Percentiles rank a stretch among this genome's conserved stretches.
Evolutionary conservation across 23 red algal genomes (phyloP).

Genomic region (Gracilaria vermiculophylla): DNA sequence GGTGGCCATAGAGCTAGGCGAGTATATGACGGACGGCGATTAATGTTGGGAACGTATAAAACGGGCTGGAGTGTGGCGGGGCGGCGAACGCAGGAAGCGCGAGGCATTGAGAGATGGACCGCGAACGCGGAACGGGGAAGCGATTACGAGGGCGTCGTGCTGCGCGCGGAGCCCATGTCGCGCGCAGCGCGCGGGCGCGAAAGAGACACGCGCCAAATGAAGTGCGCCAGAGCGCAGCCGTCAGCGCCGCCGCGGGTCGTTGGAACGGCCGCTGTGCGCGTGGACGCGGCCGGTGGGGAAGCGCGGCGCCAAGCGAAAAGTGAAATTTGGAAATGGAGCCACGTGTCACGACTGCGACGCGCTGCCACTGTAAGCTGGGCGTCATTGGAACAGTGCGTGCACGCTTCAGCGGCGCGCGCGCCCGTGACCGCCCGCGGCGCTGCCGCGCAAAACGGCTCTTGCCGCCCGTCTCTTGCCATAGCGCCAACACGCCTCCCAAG

Average conservation of each 20-base stretch:
- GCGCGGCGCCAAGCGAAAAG: no score
- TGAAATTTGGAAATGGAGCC: background rate
- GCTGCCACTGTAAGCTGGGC: background rate
- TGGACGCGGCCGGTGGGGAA: no score
- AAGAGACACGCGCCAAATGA: no score
- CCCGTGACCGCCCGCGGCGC: background rate
- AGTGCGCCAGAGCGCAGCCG: no score
- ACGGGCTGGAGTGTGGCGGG: background rate
- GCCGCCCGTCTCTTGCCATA: conserved; percentile 10
- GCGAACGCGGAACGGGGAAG: background rate
- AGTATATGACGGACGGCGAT: background rate
- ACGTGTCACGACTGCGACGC: background rate
- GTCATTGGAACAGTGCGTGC: background rate
- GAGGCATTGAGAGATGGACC: background rate
- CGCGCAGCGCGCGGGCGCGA: no score
- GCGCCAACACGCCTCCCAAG: background rate
- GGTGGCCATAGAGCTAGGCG: background rate
- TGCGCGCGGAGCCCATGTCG: no score
- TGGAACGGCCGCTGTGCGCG: no score
- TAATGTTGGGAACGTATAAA: background rate
- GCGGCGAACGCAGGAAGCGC: background rate
- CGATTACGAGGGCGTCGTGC: background rate
- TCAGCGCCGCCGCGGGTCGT: no score
- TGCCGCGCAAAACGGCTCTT: conserved; percentile 15
- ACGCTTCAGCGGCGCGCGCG: background rate